These are phyloP conservation scores for Cryptosporidium muris DNA, from an alignment of 169 alveolate species.

Conservation along the genomic window DNA sequence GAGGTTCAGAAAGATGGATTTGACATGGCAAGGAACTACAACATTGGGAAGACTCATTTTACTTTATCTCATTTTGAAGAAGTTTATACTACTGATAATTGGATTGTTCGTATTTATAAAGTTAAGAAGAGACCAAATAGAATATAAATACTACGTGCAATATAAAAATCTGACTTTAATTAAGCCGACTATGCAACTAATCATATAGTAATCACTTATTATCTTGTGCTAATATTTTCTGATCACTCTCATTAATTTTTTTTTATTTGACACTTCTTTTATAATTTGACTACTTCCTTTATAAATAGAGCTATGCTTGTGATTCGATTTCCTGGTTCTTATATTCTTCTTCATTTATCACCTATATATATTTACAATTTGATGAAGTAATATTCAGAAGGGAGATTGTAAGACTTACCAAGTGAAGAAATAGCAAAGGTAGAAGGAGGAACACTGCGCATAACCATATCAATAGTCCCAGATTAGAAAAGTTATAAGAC, in stretches of 20 bases:
- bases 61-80: conserved; percentile 92
- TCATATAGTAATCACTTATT: too few species aligned
- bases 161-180: too few species aligned
- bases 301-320: conserved; percentile 5
- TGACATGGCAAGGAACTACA: conserved; percentile 87
- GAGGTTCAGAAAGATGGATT: conserved; percentile 88
- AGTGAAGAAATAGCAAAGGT: conserved; percentile 79
- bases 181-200: too few species aligned
- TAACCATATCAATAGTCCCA: conserved; percentile 87
- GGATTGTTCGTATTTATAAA: conserved; percentile 96
- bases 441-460: conserved; percentile 83
- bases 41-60: conserved; percentile 81
- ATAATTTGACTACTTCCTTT: too few species aligned
- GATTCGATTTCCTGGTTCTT: neutral
- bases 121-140: conserved; percentile 74
- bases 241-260: neutral
- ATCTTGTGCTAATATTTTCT: neutral
- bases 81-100: conserved; percentile 94
- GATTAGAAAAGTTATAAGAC: conserved; percentile 85
- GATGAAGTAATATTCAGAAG: neutral
- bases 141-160: too few species aligned
- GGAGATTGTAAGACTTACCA: conserved; percentile 17
- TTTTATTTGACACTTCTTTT: neutral
- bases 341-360: conserved; percentile 61
- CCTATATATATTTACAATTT: conserved; percentile 12